Evolutionary conservation across 2,329 filamentous ascomycete genomes (phyloP), one percentile per base, ranked within the genome.

Genomic region (Plectosphaerella sp.): DNA sequence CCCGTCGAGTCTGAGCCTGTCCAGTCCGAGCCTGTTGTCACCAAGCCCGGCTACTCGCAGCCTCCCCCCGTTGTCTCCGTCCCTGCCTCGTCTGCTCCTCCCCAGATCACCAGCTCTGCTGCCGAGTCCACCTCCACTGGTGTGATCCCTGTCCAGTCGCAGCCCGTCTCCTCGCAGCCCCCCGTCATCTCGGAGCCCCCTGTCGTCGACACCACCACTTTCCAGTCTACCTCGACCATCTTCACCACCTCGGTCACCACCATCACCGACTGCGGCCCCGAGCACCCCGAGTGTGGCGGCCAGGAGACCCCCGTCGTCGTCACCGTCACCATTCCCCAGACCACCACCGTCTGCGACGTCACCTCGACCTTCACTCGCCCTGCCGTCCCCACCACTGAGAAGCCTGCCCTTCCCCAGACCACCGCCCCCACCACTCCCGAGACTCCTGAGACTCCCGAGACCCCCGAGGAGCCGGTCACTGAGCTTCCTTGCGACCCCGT

Each of bases 401-500:
- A 52, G 49, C 54, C 54, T 8, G 42, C 15, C 6, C 42, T 16
- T 14, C 42, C 42, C 18, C 14, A 28, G 12, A 41, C 37, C 16
- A 15, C 37, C 14, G 16, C 7, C 5, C 37, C 37, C 35, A 20
- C 33, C 33, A 41, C 55, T 24, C 57, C 57, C 52, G 54, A 55
- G 33, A 45, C 55, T 16, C 56, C 62, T 36, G 48, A 52, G 47
- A 10, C 28, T 18, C 45, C 47, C 18, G 39, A 52, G 47, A 47
- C 28, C 43, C 47, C 53, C 24, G 47, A 47, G 35, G n/a, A 51
- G 51, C 33, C 51, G n/a, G 48, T 43, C 24, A 66, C 72, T 64
- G 74, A 76, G 36, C 71, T 79, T 42, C 73, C 76, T 53, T 83
- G 84, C 72, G 91, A 91, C 53, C 72, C 77, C 24, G 81, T 92